phyloP scores from a whole-genome alignment of 2,329 filamentous ascomycete genomes.

The Daldinia sp. region DNA sequence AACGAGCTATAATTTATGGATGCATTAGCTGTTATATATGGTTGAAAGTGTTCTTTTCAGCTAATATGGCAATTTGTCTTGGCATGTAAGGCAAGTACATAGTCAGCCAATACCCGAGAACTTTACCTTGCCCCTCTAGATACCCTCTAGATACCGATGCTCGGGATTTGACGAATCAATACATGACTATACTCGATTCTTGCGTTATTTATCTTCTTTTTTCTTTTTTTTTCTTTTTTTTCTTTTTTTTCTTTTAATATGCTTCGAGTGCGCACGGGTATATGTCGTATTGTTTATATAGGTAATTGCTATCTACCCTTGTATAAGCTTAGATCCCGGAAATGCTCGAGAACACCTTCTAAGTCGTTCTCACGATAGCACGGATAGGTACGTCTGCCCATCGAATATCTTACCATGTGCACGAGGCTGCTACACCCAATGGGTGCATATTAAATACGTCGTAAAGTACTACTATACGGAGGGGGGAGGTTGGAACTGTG shows the following conservation, averaged over 20 bases:
- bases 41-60: neutral
- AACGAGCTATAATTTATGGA: slow-evolving; percentile 61
- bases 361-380: neutral
- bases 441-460: neutral
- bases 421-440: neutral
- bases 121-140: too few species aligned
- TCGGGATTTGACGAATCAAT: neutral
- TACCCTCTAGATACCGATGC: neutral
- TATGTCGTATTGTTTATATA: neutral
- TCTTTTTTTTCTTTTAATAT: too few species aligned
- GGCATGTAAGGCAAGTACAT: neutral
- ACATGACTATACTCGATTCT: neutral
- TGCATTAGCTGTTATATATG: neutral
- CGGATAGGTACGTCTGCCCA: neutral
- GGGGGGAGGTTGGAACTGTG: neutral
- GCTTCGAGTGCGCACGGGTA: neutral
- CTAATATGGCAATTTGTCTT: neutral
- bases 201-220: neutral
- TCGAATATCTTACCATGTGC: neutral
- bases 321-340: too few species aligned
- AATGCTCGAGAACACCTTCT: too few species aligned
- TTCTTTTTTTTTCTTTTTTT: too few species aligned
- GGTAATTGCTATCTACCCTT: too few species aligned
- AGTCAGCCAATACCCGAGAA: neutral
- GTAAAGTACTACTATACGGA: neutral